Evolutionary conservation across 2,329 filamentous ascomycete genomes (phyloP).

Genomic region (Beauveria brongniartii): DNA sequence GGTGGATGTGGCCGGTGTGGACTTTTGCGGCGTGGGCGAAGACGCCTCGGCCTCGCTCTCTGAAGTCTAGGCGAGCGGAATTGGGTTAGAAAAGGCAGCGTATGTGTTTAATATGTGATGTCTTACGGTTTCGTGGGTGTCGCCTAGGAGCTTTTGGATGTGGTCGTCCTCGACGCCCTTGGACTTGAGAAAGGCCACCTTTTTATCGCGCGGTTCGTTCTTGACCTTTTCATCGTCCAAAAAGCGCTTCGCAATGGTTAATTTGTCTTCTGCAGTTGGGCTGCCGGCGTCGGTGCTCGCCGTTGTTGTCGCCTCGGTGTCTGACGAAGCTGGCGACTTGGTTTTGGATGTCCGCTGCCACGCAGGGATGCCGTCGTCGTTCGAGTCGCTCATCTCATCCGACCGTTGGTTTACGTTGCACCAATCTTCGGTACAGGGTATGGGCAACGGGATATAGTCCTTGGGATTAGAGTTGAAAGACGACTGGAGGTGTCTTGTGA

Average conservation of each 20-base stretch:
- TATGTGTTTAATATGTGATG: neutral
- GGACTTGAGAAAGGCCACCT: slow-evolving; percentile 65
- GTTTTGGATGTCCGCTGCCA: slow-evolving; percentile 21
- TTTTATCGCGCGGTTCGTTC: slow-evolving; percentile 60
- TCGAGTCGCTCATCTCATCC: slow-evolving; percentile 24
- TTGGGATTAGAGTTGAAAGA: neutral
- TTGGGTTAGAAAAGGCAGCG: neutral
- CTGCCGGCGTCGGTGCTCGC: neutral
- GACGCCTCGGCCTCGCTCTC: neutral
- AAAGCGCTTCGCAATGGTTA: slow-evolving; percentile 66
- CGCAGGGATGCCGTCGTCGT: slow-evolving; percentile 20
- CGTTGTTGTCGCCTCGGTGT: neutral
- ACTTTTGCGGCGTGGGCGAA: slow-evolving; percentile 19
- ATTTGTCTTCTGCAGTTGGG: slow-evolving; percentile 19
- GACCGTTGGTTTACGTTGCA: neutral
- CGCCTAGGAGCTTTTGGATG: slow-evolving; percentile 56
- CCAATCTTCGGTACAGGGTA: neutral
- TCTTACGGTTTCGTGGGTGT: slow-evolving; percentile 14
- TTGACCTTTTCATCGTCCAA: slow-evolving; percentile 67
- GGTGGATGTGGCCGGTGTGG: slow-evolving; percentile 12
- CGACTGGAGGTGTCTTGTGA: neutral
- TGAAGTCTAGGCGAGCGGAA: neutral
- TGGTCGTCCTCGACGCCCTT: slow-evolving; percentile 65
- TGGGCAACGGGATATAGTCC: neutral
- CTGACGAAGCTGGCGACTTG: neutral